These are phyloP conservation scores for Fusarium nanum DNA, from an alignment of 2,329 filamentous ascomycete species.

Conservation along the genomic window DNA sequence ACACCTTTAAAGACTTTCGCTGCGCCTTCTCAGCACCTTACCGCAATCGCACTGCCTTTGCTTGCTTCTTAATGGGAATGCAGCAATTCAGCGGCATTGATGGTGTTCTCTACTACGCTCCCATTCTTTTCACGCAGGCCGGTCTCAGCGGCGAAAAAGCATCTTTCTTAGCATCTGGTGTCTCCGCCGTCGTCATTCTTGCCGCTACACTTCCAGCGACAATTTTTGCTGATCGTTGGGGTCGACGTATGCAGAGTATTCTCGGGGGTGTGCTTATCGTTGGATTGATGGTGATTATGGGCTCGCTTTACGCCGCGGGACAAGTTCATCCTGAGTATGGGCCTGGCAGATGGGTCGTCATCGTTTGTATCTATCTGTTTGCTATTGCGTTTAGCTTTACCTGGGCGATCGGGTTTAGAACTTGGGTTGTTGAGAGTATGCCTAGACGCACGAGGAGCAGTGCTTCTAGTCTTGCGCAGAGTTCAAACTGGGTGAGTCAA, in stretches of 20 bases:
- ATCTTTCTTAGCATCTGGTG: conserved; percentile 68
- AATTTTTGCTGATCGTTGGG: conserved; percentile 67
- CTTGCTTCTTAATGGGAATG: conserved; percentile 68
- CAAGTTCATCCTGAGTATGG: conserved; percentile 52
- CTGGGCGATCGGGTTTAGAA: conserved; percentile 65
- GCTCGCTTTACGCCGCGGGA: conserved; percentile 60
- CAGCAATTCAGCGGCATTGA: conserved; percentile 72
- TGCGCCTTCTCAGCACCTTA: conserved; percentile 53
- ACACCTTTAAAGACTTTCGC: conserved; percentile 49
- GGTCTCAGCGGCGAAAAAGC: conserved; percentile 65
- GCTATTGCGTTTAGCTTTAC: conserved; percentile 58
- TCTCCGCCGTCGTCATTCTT: conserved; percentile 68
- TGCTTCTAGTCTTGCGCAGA: conserved; percentile 65
- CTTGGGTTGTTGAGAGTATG: conserved; percentile 68
- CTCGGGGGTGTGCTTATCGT: conserved; percentile 64
- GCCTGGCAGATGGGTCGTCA: conserved; percentile 61
- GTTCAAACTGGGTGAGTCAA: conserved; percentile 61
- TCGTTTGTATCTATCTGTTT: conserved; percentile 63
- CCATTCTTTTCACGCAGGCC: conserved; percentile 68
- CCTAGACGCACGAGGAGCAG: conserved; percentile 65
- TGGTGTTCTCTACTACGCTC: conserved; percentile 71
- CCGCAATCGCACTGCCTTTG: conserved; percentile 61
- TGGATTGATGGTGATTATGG: conserved; percentile 64
- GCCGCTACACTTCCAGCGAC: conserved; percentile 65
- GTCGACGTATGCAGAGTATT: conserved; percentile 64